Percentiles rank a stretch among this genome's conserved stretches.
These are phyloP conservation scores for Tympanopsis confertula DNA, from an alignment of 2,329 filamentous ascomycete genomes.

Conservation along the genomic window DNA sequence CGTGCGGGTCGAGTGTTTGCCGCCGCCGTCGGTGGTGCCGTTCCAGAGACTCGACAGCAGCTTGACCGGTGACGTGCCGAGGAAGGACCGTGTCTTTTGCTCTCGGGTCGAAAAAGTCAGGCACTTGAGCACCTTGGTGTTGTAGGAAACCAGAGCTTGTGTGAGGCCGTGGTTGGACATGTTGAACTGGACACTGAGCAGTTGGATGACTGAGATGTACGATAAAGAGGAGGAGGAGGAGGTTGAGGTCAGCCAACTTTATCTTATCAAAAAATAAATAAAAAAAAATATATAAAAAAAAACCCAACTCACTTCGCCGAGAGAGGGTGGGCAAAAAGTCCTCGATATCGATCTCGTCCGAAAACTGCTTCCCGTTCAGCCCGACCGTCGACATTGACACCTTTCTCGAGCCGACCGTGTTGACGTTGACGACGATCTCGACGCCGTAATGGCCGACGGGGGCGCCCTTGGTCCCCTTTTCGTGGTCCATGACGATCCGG, in stretches of 20 bases:
- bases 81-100: constrained; percentile 56
- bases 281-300: background rate
- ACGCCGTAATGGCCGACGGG: constrained; percentile 58
- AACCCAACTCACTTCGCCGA: constrained; percentile 59
- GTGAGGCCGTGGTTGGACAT: constrained; percentile 53
- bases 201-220: constrained; percentile 63
- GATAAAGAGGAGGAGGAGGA: no score
- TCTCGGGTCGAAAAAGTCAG: constrained; percentile 51
- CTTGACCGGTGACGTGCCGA: constrained; percentile 80
- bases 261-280: background rate
- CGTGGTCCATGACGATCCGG: constrained; percentile 62
- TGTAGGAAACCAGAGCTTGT: constrained; percentile 62
- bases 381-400: constrained; percentile 43
- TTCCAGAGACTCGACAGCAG: constrained; percentile 73
- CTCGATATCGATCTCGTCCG: constrained; percentile 61
- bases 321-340: constrained; percentile 66
- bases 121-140: constrained; percentile 65
- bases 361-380: constrained; percentile 57
- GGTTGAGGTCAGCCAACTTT: constrained; percentile 16
- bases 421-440: constrained; percentile 57
- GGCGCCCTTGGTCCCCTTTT: constrained; percentile 53
- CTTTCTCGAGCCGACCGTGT: constrained; percentile 36
- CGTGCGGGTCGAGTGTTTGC: constrained; percentile 28
- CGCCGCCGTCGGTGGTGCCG: constrained; percentile 36
- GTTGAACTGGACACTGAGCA: constrained; percentile 60